Evolutionary conservation across 306 rosid species (phyloP), one percentile per base, ranked within the genome.

Genomic region (Ormosia semicastrata): DNA sequence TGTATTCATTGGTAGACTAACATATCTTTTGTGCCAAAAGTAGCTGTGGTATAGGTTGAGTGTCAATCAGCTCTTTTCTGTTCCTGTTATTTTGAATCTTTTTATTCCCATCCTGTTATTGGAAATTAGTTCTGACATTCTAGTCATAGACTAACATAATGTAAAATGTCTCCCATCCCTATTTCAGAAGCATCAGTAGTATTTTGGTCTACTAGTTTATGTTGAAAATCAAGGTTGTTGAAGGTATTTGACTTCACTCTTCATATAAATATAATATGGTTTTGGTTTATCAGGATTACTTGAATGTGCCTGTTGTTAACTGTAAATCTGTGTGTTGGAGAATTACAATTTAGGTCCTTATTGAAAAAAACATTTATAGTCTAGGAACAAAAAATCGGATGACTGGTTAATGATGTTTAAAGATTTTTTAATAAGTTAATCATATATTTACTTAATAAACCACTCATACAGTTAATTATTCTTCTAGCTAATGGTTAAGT

Each of bases 401-500:
- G 57, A 14, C 14, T 52, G 57, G 5, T 5, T 52, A 52, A 52
- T 52, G 57, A 52, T n/a, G 24, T 52, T 52, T 18, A 52, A 52
- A 52, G 18, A 52, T 18, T 14, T 8, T 5, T 52, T 2, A 2
- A n/a, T 52, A 7, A 5, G 18, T 52, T 52, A 11, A 11, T 5
- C 53, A 47, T 47, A 52, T 52, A 52, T 52, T n/a, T 8, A 14
- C 57, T n/a, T 14, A 14, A 52, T n/a, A 52, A 5, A 14, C 24
- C 57, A 52, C 57, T 52, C 57, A 4, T 52, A 7, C 4, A 14
- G 57, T 52, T 52, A 14, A 14, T 52, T 52, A 52, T 52, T n/a
- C 57, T 11, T 43, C 75, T 77, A 37, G 59, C 41, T 36, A 73
- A 72, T 83, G 49, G 66, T 56, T 47, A 30, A 84, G 71, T 71